Conservation (phyloP, 768 basidiomycete species). For the Collybia nuda region DNA sequence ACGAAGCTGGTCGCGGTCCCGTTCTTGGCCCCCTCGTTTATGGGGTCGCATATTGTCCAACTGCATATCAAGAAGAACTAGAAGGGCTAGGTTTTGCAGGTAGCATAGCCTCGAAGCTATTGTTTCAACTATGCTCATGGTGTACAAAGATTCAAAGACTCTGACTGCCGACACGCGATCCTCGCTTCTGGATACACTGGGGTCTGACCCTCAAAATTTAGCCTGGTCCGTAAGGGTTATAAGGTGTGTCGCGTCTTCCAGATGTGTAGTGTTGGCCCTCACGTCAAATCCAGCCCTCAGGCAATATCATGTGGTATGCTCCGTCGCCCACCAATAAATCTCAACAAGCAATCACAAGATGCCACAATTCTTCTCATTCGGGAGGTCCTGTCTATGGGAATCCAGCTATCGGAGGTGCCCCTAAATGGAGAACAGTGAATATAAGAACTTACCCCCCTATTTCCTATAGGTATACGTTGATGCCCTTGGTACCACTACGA, state of each 20-base stretch:
- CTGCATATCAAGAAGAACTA: slow-evolving; percentile 69
- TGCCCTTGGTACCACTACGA: slow-evolving; percentile 83
- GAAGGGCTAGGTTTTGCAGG: slow-evolving; percentile 90
- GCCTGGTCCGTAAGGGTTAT: slow-evolving; percentile 84
- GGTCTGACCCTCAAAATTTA: slow-evolving; percentile 67
- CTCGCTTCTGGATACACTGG: slow-evolving; percentile 62
- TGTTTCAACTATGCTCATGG: background rate
- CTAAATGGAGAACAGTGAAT: too few species aligned
- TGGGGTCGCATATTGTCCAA: slow-evolving; percentile 91
- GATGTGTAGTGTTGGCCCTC: background rate
- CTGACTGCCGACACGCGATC: slow-evolving; percentile 72
- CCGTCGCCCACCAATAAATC: slow-evolving; percentile 74
- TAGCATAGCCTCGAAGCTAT: slow-evolving; percentile 24
- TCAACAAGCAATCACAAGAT: slow-evolving; percentile 86
- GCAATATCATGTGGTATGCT: slow-evolving; percentile 94
- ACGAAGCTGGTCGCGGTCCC: slow-evolving; percentile 96
- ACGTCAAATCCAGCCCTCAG: slow-evolving; percentile 60
- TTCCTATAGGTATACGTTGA: slow-evolving; percentile 82
- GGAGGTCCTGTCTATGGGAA: slow-evolving; percentile 77
- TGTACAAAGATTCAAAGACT: slow-evolving; percentile 84
- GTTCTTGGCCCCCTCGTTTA: slow-evolving; percentile 96
- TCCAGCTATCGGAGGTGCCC: slow-evolving; percentile 73
- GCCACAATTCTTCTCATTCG: slow-evolving; percentile 89
- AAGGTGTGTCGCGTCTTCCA: slow-evolving; percentile 37
- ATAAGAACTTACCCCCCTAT: background rate